Evolutionary conservation across 192 early-diverging fungal species (phyloP), one percentile per base, ranked within the genome.

Genomic region (Piromyces sp.): DNA sequence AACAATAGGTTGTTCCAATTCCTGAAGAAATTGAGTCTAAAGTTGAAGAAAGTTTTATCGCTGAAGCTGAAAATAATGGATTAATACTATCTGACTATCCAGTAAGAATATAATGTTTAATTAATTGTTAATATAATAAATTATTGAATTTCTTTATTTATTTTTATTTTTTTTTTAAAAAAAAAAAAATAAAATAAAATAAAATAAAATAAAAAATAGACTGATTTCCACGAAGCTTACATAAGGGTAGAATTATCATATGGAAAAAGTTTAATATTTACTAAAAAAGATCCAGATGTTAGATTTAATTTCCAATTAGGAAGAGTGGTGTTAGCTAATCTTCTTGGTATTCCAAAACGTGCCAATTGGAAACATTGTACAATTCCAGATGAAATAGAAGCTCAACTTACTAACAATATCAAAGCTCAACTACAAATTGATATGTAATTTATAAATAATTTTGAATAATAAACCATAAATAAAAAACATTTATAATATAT

Each of bases 281-380:
- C 83, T 26, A 85, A 91, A 51, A 84, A 86, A 11, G 82, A 82
- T 0, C 79, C 82, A 28, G 84, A 86, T 82, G 33, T 85, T 83
- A 30, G 82, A 84, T 92, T 95, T 82, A 94, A 96, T 83, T 80
- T 93, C 7, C 93, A 96, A 83, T 93, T 94, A 85, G 94, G 94
- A 84, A 87, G 91, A 84, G 86, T 84, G 42, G 88, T 94, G 0
- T 84, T 95, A 78, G 93, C 95, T 0, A 86, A 86, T 14, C 84
- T 93, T 12, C 83, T 97, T 36, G 93, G 87, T 0, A 84, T 82
- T 1, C 93, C 94, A 22, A 89, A 94, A 19, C 88, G 94, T 80
- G 92, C 88, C 80, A 87, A 94, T 83, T 98, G 97, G 97, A 95
- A 92, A 85, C 83, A 85, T 28, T 96, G 95, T 82, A 82, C 89